Conservation (phyloP, 202 grass and related monocot species). For the Setaria viridis region DNA sequence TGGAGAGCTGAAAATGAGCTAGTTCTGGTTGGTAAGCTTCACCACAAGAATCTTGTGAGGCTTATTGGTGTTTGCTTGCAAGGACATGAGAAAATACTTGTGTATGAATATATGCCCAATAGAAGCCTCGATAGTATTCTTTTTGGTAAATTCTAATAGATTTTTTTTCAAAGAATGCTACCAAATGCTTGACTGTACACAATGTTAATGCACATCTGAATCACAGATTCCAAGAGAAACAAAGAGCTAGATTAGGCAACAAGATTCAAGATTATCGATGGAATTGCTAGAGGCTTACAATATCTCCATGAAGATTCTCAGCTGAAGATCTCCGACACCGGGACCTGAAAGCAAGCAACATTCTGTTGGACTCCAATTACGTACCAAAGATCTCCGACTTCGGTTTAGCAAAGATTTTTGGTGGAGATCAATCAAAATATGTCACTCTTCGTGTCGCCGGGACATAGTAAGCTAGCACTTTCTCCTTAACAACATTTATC, state of each 20-base stretch:
- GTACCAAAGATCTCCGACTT: slow-evolving; percentile 67
- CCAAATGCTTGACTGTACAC: too few species aligned
- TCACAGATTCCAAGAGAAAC: slow-evolving; percentile 39
- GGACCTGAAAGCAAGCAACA: slow-evolving; percentile 70
- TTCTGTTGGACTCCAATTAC: slow-evolving; percentile 57
- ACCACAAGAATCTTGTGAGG: slow-evolving; percentile 77
- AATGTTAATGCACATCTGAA: too few species aligned
- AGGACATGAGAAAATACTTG: slow-evolving; percentile 68
- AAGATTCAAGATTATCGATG: slow-evolving; percentile 55
- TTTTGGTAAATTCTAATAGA: slow-evolving; percentile 30
- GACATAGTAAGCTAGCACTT: slow-evolving; percentile 49
- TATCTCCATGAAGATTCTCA: slow-evolving; percentile 84
- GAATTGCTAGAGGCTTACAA: slow-evolving; percentile 60
- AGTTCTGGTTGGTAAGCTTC: slow-evolving; percentile 64
- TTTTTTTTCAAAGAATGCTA: not conserved
- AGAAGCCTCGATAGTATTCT: slow-evolving; percentile 73
- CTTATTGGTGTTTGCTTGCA: slow-evolving; percentile 76
- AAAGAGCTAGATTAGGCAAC: slow-evolving; percentile 50
- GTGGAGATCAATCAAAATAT: slow-evolving; percentile 40
- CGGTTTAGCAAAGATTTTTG: slow-evolving; percentile 56
- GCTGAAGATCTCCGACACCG: slow-evolving; percentile 64
- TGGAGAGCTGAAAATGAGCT: slow-evolving; percentile 74
- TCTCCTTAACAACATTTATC: not conserved
- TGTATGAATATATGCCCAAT: slow-evolving; percentile 83
- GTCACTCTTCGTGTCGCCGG: slow-evolving; percentile 49